Evolutionary conservation across 192 early-diverging fungal genomes (phyloP).

Genomic region (Gaertneriomyces semiglobifer): DNA sequence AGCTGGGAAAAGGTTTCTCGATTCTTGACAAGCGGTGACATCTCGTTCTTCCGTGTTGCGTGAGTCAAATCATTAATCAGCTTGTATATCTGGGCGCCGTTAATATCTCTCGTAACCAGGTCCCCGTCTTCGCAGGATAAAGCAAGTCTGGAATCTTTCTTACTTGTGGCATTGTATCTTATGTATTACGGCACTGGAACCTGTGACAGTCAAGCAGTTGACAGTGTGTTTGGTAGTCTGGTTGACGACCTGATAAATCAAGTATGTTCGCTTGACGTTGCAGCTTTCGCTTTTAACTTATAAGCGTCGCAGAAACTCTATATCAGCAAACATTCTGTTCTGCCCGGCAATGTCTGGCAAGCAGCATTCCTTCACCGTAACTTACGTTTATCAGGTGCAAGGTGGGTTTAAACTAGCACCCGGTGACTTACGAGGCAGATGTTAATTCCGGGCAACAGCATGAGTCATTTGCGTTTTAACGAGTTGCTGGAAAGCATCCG

Average conservation of each 20-base stretch:
- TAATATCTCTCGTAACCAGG: background rate
- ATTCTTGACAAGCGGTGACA: slow-evolving; percentile 2
- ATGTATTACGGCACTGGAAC: background rate
- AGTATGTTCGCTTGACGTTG: slow-evolving; percentile 1
- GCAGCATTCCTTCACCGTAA: slow-evolving; percentile 3
- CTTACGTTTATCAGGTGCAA: background rate
- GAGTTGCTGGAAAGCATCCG: too few relatives aligned
- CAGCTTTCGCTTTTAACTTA: background rate
- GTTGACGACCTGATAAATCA: background rate
- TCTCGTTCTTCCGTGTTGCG: too few relatives aligned
- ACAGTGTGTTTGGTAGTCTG: slow-evolving; percentile 2
- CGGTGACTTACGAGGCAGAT: too few relatives aligned
- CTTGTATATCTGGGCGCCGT: too few relatives aligned
- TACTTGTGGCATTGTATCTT: slow-evolving; percentile 7
- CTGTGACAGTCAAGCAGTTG: background rate
- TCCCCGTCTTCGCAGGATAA: background rate
- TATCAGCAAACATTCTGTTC: background rate
- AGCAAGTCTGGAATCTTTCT: slow-evolving; percentile 6
- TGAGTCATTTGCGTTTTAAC: too few relatives aligned
- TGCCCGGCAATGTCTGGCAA: slow-evolving; percentile 1
- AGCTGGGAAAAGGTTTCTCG: slow-evolving; percentile 2
- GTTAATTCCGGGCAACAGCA: too few relatives aligned
- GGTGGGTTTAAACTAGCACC: too few relatives aligned
- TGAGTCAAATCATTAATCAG: too few relatives aligned
- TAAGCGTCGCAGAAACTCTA: background rate